Conservation (phyloP, 768 basidiomycete genomes). For the Boletus fagicola region DNA sequence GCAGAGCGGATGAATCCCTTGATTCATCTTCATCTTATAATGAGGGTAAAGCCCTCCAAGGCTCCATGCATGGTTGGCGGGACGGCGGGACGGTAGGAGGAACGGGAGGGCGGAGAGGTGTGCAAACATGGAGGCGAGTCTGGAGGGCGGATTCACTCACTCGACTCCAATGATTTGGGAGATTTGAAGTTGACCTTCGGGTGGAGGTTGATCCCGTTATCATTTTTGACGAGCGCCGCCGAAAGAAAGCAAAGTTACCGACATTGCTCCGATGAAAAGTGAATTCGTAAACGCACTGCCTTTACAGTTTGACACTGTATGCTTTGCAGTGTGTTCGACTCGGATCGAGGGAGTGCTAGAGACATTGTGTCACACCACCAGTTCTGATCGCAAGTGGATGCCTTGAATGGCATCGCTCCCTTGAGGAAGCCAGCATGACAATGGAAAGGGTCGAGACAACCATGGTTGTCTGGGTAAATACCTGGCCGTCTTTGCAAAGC, state of each 20-base stretch:
- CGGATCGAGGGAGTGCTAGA: not conserved
- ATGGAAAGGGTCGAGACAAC: slow-evolving; percentile 1
- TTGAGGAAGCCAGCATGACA: not conserved
- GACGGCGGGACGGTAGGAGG: not conserved
- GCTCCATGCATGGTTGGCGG: not conserved
- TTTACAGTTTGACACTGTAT: not conserved
- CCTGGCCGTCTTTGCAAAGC: not conserved
- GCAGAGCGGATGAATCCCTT: too few species aligned
- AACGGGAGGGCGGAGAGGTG: not conserved
- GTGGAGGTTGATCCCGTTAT: not conserved
- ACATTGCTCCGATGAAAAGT: not conserved
- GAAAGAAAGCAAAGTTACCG: not conserved
- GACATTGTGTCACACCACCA: not conserved
- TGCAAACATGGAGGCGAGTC: not conserved
- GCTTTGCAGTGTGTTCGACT: not conserved
- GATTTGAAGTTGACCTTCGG: too few species aligned
- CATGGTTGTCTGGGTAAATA: too few species aligned
- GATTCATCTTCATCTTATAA: not conserved
- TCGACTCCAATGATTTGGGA: not conserved
- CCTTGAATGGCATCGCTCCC: not conserved
- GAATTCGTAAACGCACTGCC: not conserved
- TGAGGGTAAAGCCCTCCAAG: not conserved
- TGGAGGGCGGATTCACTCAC: not conserved
- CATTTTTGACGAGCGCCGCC: not conserved
- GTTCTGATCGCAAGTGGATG: not conserved